phyloP scores from a whole-genome alignment of 1,284 basidiomycete species.

The Sanghuangporus baumii region DNA sequence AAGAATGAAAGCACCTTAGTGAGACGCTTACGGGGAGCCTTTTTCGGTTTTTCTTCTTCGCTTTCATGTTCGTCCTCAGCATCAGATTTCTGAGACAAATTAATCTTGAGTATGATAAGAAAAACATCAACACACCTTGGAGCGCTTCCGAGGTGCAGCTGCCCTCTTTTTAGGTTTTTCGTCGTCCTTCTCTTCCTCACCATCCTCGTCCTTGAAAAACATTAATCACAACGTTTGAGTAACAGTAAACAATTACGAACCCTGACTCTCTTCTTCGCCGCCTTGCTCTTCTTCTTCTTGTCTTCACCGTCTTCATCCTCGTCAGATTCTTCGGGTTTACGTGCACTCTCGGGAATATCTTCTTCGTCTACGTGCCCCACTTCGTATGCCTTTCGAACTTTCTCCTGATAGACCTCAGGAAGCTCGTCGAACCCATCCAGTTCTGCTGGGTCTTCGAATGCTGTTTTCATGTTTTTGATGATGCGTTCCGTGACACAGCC shows the following conservation, averaged over 20 bases:
- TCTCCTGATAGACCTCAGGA: slow-evolving; percentile 56
- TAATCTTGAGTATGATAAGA: background rate
- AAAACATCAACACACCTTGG: slow-evolving; percentile 24
- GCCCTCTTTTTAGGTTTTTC: slow-evolving; percentile 30
- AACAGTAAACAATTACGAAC: slow-evolving; percentile 18
- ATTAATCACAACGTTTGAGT: slow-evolving; percentile 5
- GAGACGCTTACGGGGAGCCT: slow-evolving; percentile 21
- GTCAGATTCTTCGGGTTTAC: slow-evolving; percentile 46
- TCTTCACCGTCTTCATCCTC: slow-evolving; percentile 38
- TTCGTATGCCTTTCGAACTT: slow-evolving; percentile 63
- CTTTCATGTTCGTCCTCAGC: slow-evolving; percentile 30
- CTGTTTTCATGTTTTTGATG: slow-evolving; percentile 66
- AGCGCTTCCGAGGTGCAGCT: slow-evolving; percentile 24
- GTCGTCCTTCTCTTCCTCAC: slow-evolving; percentile 23
- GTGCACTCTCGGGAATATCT: slow-evolving; percentile 70
- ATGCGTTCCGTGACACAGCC: slow-evolving; percentile 72
- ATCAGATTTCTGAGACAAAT: slow-evolving; percentile 27
- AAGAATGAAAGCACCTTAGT: slow-evolving; percentile 2
- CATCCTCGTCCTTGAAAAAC: slow-evolving; percentile 25
- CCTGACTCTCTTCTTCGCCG: slow-evolving; percentile 28
- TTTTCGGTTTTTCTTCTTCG: slow-evolving; percentile 34
- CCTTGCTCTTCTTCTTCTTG: slow-evolving; percentile 33
- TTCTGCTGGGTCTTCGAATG: slow-evolving; percentile 53
- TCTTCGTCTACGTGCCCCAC: slow-evolving; percentile 71
- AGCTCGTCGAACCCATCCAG: slow-evolving; percentile 72